Evolutionary conservation across 768 basidiomycete genomes (phyloP).

Genomic region (Boletus vermiculosoides): DNA sequence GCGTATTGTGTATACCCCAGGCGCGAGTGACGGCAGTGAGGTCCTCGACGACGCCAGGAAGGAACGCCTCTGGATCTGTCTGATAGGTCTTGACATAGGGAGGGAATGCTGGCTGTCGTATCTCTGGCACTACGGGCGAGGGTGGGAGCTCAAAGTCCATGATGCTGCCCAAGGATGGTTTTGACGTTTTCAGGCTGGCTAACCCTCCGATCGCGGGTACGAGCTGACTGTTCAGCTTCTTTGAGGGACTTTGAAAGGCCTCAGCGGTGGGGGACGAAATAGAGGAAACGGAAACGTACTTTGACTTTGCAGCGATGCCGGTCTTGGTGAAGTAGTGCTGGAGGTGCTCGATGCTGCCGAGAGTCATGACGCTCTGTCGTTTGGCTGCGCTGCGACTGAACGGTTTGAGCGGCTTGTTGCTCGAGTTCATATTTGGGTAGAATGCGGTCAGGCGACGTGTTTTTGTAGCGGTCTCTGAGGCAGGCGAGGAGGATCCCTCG

Average conservation of each 20-base stretch:
- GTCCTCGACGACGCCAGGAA: constrained; percentile 77
- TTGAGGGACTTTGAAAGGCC: constrained; percentile 35
- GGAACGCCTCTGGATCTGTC: constrained; percentile 73
- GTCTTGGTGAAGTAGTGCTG: constrained; percentile 95
- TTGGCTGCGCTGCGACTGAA: constrained; percentile 91
- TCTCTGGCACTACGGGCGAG: constrained; percentile 56
- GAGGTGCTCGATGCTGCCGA: constrained; percentile 95
- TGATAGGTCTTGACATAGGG: constrained; percentile 64
- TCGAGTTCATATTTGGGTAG: constrained; percentile 70
- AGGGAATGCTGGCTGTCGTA: constrained; percentile 44
- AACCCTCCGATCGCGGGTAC: constrained; percentile 76
- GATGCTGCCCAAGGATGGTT: constrained; percentile 42
- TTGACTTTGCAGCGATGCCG: constrained; percentile 68
- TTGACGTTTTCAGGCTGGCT: constrained; percentile 39
- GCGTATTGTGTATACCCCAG: constrained; percentile 51
- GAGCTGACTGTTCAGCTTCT: constrained; percentile 57
- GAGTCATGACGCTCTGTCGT: constrained; percentile 87
- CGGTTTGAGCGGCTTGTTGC: constrained; percentile 75
- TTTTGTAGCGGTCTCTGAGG: constrained; percentile 40
- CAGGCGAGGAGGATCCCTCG: constrained; percentile 32
- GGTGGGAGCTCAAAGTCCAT: constrained; percentile 66
- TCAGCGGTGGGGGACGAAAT: constrained; percentile 5
- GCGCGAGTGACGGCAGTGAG: constrained; percentile 58
- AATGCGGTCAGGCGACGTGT: constrained; percentile 69
- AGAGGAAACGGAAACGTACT: constrained; percentile 47